These are phyloP conservation scores for Microdochium nivale DNA, from an alignment of 2,329 filamentous ascomycete genomes.

Conservation along the genomic window DNA sequence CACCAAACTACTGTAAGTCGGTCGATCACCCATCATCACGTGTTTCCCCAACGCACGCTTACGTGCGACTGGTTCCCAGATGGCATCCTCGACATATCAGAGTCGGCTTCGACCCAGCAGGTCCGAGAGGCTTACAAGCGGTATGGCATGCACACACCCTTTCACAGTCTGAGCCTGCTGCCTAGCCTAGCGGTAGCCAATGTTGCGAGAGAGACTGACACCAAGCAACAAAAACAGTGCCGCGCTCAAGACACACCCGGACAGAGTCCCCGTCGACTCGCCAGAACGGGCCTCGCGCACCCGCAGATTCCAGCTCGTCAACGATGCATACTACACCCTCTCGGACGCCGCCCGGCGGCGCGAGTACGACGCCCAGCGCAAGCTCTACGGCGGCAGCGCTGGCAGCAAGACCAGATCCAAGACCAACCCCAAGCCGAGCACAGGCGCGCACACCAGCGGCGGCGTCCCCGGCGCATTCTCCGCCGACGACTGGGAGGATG, in stretches of 20 bases:
- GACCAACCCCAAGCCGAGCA: constrained; percentile 8
- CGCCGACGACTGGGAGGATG: constrained; percentile 28
- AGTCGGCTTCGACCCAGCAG: constrained; percentile 70
- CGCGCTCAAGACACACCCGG: constrained; percentile 86
- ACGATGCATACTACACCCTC: constrained; percentile 88
- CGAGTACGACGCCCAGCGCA: constrained; percentile 74
- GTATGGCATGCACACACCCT: constrained; percentile 29
- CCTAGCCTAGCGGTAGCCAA: constrained; percentile 10
- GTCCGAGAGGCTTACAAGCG: constrained; percentile 94
- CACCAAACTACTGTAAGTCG: constrained; percentile 50
- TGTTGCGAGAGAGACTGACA: too few relatives aligned
- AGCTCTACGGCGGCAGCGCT: constrained; percentile 43
- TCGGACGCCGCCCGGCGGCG: constrained; percentile 68
- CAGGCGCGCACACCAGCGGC: constrained; percentile 23
- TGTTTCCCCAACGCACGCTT: constrained; percentile 8
- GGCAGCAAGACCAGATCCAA: too few relatives aligned
- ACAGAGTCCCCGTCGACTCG: constrained; percentile 76
- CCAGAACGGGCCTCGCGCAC: constrained; percentile 77
- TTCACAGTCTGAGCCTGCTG: neutral
- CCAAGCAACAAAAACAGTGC: too few relatives aligned
- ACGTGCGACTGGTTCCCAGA: constrained; percentile 44
- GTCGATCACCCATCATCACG: constrained; percentile 11
- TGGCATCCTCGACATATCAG: constrained; percentile 62
- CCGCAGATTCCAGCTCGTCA: constrained; percentile 82
- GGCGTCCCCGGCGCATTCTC: constrained; percentile 10